Evolutionary conservation across 495 filamentous ascomycete species (phyloP), one percentile per base, ranked within the genome.

Genomic region (Tuber melanosporum): DNA sequence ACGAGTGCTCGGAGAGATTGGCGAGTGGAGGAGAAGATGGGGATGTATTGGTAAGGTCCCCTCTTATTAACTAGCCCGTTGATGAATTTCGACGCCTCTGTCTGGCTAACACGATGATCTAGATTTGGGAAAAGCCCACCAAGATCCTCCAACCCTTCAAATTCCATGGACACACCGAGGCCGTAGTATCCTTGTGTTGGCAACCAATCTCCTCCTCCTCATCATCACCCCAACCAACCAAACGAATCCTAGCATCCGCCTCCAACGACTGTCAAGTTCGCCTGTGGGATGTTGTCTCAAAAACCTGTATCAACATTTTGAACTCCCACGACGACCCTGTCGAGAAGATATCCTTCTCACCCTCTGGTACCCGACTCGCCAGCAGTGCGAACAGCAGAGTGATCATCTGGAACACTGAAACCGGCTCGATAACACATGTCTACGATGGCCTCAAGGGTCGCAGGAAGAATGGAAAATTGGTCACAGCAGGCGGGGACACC

Each of bases 261-360:
- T 83, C 81, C 14, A 52, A 83, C 43, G 81, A 83, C 70, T 73
- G 78, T 45, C 80, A 78, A 41, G 75, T 83, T 44, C 81, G 81
- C 8, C 69, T 83, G 39, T 83, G 81, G 81, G 81, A 83, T 12
- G 79, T 79, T 1, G 20, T 75, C 32, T 80, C 81, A 10, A 66
- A 70, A 69, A 75, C 42, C 20, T 76, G 75, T 17, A 47, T 83
- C 17, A 78, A 82, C 47, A 74, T 80, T 42, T 43, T 83, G 42
- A 73, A 71, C 70, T 72, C 72, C 19, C 81, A 82, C 47, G 41
- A 70, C 26, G 81, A 83, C 52, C 81, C 81, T 1, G 77, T 83
- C 32, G 81, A 83, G 57, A 69, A 78, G n/a, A 82, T 83, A 66
- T 80, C 74, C 47, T 83, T 83, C 76, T 83, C 81, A n/a, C 78